A percentile compares a stretch with the other conserved stretches of the same genome.
Conservation (phyloP, 805 yeast species). For the Ogataea ramenticola region DNA sequence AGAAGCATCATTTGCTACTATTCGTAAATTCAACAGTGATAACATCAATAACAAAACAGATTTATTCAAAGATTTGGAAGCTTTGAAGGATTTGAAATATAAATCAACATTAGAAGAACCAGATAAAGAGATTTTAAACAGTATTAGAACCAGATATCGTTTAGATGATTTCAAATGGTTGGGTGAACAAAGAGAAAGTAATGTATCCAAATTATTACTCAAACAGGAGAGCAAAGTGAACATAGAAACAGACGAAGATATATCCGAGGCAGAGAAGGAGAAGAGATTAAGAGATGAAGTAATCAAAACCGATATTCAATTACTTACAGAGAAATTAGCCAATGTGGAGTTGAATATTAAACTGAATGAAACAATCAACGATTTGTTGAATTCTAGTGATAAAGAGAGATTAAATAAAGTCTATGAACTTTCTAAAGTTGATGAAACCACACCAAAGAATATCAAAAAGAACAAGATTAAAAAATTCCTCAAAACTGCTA, state of each 20-base stretch:
- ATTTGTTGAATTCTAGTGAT: conserved; percentile 16
- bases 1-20: conserved; percentile 34
- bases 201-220: neutral
- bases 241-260: conserved; percentile 12
- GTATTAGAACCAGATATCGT: conserved; percentile 27
- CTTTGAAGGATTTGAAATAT: conserved; percentile 11
- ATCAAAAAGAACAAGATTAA: conserved; percentile 67
- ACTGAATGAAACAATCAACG: conserved; percentile 9
- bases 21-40: conserved; percentile 27
- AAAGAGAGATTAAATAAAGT: neutral
- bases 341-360: conserved; percentile 13
- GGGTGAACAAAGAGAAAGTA: neutral
- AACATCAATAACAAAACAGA: conserved; percentile 11
- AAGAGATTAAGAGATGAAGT: conserved; percentile 25
- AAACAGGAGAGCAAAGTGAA: neutral
- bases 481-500: conserved; percentile 36
- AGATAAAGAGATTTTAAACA: conserved; percentile 29
- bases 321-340: conserved; percentile 16
- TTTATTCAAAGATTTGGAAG: conserved; percentile 24
- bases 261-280: conserved; percentile 12
- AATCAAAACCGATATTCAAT: conserved; percentile 18
- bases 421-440: neutral
- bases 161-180: conserved; percentile 7
- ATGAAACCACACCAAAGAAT: conserved; percentile 35
- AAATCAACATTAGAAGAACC: conserved; percentile 13